Conservation (phyloP, 2,329 filamentous ascomycete species). For the Aspergillus sp. region DNA sequence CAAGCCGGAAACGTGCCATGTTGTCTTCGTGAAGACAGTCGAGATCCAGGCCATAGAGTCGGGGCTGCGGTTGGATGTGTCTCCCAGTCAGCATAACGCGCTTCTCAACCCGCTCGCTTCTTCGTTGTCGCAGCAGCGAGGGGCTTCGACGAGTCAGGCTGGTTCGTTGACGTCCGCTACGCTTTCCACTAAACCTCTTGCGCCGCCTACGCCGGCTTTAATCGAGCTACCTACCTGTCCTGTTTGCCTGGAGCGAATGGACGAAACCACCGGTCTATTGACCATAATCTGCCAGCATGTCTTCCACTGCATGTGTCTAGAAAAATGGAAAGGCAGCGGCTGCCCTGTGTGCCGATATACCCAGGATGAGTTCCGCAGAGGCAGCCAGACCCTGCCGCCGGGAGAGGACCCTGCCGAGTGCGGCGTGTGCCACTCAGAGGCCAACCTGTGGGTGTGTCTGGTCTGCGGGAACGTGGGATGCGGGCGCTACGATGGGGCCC, state of each 20-base stretch:
- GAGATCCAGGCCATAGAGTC: slow-evolving; percentile 61
- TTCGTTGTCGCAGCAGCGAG: slow-evolving; percentile 15
- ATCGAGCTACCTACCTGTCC: slow-evolving; percentile 92
- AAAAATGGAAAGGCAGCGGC: slow-evolving; percentile 90
- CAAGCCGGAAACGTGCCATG: slow-evolving; percentile 85
- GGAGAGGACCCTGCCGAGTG: slow-evolving; percentile 55
- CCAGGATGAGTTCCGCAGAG: slow-evolving; percentile 45
- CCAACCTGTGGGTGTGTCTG: slow-evolving; percentile 90
- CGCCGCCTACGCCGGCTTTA: slow-evolving; percentile 70
- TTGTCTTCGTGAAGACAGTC: slow-evolving; percentile 88
- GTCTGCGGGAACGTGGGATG: slow-evolving; percentile 91
- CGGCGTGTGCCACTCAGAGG: slow-evolving; percentile 65
- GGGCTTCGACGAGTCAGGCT: slow-evolving; percentile 20
- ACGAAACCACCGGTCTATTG: slow-evolving; percentile 87
- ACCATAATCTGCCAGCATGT: slow-evolving; percentile 97
- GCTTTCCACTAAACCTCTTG: slow-evolving; percentile 52
- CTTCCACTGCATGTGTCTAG: slow-evolving; percentile 91
- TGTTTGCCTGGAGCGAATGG: slow-evolving; percentile 95
- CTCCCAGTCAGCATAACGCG: slow-evolving; percentile 45
- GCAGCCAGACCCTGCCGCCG: slow-evolving; percentile 42
- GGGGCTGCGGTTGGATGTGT: slow-evolving; percentile 16
- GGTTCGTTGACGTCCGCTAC: slow-evolving; percentile 32
- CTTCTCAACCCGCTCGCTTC: slow-evolving; percentile 44
- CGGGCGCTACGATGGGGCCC: slow-evolving; percentile 85
- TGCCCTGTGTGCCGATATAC: slow-evolving; percentile 94